phyloP scores from a whole-genome alignment of 2,329 filamentous ascomycete species.

The Stemphylium lycopersici region DNA sequence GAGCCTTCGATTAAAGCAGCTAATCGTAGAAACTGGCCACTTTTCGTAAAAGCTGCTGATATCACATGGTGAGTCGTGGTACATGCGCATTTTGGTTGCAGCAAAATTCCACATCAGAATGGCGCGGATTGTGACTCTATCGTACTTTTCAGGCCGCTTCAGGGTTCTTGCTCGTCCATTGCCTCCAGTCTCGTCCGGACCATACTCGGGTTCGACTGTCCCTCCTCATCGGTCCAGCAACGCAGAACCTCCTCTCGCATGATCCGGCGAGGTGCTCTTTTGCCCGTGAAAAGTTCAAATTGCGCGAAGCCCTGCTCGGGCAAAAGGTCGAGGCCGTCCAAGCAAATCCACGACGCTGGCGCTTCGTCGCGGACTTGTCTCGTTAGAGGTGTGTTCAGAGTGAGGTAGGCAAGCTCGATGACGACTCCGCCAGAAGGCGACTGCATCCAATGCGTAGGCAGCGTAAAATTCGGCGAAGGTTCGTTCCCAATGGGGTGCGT shows the following conservation, averaged over 20 bases:
- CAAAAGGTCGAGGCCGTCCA: slow-evolving; percentile 76
- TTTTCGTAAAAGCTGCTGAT: too few species aligned
- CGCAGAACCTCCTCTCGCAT: slow-evolving; percentile 70
- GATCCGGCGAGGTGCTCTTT: slow-evolving; percentile 70
- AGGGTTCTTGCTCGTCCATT: slow-evolving; percentile 39
- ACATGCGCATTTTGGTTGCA: too few species aligned
- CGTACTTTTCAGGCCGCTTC: slow-evolving; percentile 8
- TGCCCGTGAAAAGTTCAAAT: slow-evolving; percentile 79
- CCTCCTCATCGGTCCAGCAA: slow-evolving; percentile 39
- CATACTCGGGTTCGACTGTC: slow-evolving; percentile 32
- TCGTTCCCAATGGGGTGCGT: slow-evolving; percentile 68
- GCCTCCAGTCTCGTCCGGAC: slow-evolving; percentile 37
- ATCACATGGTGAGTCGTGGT: too few species aligned
- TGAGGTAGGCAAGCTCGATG: slow-evolving; percentile 74
- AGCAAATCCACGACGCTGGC: slow-evolving; percentile 72
- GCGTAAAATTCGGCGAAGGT: slow-evolving; percentile 70
- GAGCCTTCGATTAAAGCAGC: too few species aligned
- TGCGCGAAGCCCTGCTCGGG: slow-evolving; percentile 81
- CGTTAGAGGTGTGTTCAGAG: slow-evolving; percentile 72
- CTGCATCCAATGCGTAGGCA: slow-evolving; percentile 71
- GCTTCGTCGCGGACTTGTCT: slow-evolving; percentile 67
- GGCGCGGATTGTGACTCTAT: not conserved
- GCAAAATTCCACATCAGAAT: too few species aligned
- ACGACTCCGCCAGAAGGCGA: slow-evolving; percentile 79
- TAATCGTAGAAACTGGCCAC: too few species aligned